Evolutionary conservation across 2,329 filamentous ascomycete genomes (phyloP), one percentile per base, ranked within the genome.

Genomic region (Epichloe brachyelytri): DNA sequence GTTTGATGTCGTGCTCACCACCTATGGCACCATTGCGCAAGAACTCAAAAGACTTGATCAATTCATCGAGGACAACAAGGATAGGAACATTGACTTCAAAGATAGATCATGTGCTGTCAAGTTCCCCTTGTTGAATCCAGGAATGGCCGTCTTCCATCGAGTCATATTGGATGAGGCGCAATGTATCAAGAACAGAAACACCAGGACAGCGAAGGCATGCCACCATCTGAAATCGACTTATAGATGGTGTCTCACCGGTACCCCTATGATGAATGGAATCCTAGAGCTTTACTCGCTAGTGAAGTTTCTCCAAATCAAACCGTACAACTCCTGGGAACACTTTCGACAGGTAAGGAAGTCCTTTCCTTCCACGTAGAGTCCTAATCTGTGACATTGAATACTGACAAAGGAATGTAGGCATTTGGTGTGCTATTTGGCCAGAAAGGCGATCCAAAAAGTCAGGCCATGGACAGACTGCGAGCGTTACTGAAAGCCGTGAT

Each of bases 151-250:
- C 0, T 95, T 88, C 83, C 76, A 85, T 36, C 82, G 89, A 4
- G 70, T 95, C n/a, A 83, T 94, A 19, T 73, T 94, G 3, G 88
- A 95, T 56, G 88, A 95, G 70, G 88, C 86, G 0, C 89, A 95
- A 59, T 82, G 73, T 12, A 90, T 95, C 57, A 82, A 90, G 26
- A 95, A 94, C 56, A 80, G 81, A 8, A 76, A 78, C 30, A 86
- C 88, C 0, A 86, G 86, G 62, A 80, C 77, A 30, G 80, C 88
- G 1, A 72, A 83, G 52, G 86, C 88, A 1, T 86, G 82, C 12
- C 80, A 74, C 51, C 73, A 71, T 43, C 66, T 95, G 10, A 70
- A 75, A 41, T 82, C 88, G 1, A 76, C 79, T 19, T 86, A 86
- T 43, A 76, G 85, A 57, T 95, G 89, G 89, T 82, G 83, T 2